Evolutionary conservation across 2,329 filamentous ascomycete genomes (phyloP), one percentile per base, ranked within the genome.

Genomic region (Rachicladosporium sp.): DNA sequence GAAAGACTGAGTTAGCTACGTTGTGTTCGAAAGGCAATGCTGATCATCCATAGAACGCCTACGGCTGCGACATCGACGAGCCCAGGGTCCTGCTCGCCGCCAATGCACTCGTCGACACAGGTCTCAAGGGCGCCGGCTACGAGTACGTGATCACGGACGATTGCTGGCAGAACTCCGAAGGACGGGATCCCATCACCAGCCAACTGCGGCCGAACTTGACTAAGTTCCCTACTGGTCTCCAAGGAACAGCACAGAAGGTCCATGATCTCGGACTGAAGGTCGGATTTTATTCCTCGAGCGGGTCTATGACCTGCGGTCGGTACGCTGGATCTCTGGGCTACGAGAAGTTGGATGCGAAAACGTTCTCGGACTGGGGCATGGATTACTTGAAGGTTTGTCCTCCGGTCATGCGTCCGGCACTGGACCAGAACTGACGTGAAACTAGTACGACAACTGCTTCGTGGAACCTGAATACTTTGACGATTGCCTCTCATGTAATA

Each of bases 121-220:
- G 69, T 4, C 51, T 72, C 29, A 59, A 66, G 27, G 68, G 71
- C 43, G 46, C 65, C 6, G 68, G 68, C 23, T 71, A 71, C 49
- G 55, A 69, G 42, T 71, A 73, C 46, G 63, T 72, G 32, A 57
- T 69, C 30, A 56, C 73, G 1, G 70, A 74, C 46, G 70, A 74
- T 46, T 72, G 69, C 52, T 73, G 70, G 70, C 62, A 59, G 9
- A 50, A 56, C 31, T 67, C 66, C 23, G 60, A 70, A 9, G 62
- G 62, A 37, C 46, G 53, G 2, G 67, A 65, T 33, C 15, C 15
- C 15, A 19, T 19, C 15, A 19, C 15, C 15, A 65, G 65, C 27
- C 61, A 62, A 29, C 54, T 72, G 2, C 50, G 64, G 3, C 54
- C 60, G 2, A 56, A 69, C 43, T 45, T 43, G 39, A 59, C 38